These are phyloP conservation scores for Chrysopogon serrulatus DNA, from an alignment of 176 grass and related monocot genomes.

Conservation along the genomic window DNA sequence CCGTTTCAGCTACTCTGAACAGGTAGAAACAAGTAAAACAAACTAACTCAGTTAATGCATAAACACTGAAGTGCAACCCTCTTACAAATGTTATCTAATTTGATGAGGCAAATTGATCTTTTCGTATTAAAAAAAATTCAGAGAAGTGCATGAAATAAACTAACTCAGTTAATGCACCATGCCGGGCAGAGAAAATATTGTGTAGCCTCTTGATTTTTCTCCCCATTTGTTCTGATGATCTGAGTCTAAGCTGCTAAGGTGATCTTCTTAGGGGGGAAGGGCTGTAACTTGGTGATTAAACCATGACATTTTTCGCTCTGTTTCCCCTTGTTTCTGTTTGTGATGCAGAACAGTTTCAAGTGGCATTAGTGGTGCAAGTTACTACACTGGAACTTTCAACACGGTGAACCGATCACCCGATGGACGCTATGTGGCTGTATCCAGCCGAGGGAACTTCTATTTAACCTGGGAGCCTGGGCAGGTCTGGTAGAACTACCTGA, in stretches of 20 bases:
- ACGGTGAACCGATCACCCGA: slow-evolving; percentile 87
- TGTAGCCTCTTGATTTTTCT: background rate
- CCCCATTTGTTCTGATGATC: background rate
- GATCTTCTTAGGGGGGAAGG: background rate
- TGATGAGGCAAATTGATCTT: background rate
- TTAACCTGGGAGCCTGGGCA: slow-evolving; percentile 98
- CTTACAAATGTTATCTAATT: background rate
- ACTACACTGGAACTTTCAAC: slow-evolving; percentile 98
- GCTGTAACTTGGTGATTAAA: background rate
- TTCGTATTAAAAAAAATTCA: background rate
- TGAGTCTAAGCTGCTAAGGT: background rate
- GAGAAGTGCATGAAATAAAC: background rate
- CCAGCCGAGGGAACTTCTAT: slow-evolving; percentile 94
- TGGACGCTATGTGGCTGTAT: slow-evolving; percentile 86
- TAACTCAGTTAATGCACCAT: background rate
- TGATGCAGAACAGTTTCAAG: slow-evolving; percentile 98
- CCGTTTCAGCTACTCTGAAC: slow-evolving; percentile 91
- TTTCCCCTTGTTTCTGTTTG: slow-evolving; percentile 20
- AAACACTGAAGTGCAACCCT: background rate
- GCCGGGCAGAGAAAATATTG: background rate
- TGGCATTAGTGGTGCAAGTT: slow-evolving; percentile 96
- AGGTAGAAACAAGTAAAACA: slow-evolving; percentile 41
- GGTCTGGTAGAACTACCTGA: slow-evolving; percentile 19
- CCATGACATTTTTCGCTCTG: slow-evolving; percentile 14
- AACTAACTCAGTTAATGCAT: background rate